phyloP scores from a whole-genome alignment of 805 yeast species.

The Schizosaccharomyces pombe region DNA sequence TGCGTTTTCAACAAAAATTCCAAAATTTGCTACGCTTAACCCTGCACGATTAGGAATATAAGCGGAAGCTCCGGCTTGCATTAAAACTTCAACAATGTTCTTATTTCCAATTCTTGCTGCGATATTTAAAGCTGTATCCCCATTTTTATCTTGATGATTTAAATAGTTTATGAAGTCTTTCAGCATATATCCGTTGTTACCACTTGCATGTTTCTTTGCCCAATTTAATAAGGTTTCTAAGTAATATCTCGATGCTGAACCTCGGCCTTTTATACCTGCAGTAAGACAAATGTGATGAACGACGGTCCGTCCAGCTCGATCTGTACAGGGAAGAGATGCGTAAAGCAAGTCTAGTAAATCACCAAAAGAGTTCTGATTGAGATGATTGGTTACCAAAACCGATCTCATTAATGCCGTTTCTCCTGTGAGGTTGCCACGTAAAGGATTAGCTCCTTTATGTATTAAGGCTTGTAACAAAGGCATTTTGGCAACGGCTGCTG shows the following conservation, averaged over 20 bases:
- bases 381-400: conserved; percentile 59
- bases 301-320: conserved; percentile 52
- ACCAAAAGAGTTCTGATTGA: conserved; percentile 54
- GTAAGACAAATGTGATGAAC: conserved; percentile 70
- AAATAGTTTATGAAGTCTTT: conserved; percentile 47
- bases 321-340: conserved; percentile 45
- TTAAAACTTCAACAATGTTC: conserved; percentile 51
- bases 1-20: conserved; percentile 27
- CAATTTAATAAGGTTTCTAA: conserved; percentile 51
- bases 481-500: conserved; percentile 67
- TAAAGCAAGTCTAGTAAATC: conserved; percentile 46
- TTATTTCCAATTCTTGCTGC: conserved; percentile 75
- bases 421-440: conserved; percentile 56
- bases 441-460: conserved; percentile 39
- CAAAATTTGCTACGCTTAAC: conserved; percentile 66
- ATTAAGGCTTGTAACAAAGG: conserved; percentile 48
- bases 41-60: conserved; percentile 64
- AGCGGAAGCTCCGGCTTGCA: conserved; percentile 76
- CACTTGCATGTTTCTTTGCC: conserved; percentile 36
- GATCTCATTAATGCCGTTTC: conserved; percentile 74
- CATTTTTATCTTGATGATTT: conserved; percentile 76
- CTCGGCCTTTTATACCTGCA: conserved; percentile 52
- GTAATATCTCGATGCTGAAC: conserved; percentile 51
- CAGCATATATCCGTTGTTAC: conserved; percentile 23
- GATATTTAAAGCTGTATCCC: conserved; percentile 83